phyloP scores from a whole-genome alignment of 108 stramenopile species.

The Epipyxis sp. region DNA sequence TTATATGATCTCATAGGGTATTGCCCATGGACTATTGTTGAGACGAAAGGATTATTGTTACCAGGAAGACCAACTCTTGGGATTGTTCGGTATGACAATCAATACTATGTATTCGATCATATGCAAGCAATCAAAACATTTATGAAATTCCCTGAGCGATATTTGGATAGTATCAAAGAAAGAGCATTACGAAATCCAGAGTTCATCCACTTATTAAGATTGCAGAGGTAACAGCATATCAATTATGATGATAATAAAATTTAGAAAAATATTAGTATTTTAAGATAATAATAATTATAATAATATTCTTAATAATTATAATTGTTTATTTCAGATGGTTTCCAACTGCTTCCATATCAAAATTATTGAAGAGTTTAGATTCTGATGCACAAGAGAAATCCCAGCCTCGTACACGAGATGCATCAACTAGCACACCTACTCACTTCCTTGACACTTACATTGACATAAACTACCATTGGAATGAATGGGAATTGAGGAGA shows the following conservation, averaged over 20 bases:
- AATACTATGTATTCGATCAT: constrained; percentile 58
- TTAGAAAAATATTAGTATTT: too few relatives aligned
- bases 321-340: too few relatives aligned
- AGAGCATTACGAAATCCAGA: constrained; percentile 50
- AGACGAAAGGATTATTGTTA: constrained; percentile 51
- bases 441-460: constrained; percentile 58
- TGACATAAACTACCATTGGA: constrained; percentile 57
- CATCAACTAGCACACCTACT: constrained; percentile 53
- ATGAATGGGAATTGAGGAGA: constrained; percentile 62
- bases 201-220: constrained; percentile 59
- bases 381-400: not conserved
- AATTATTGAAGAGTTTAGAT: constrained; percentile 39
- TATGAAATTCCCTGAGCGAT: constrained; percentile 40
- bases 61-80: constrained; percentile 61
- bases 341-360: constrained; percentile 46
- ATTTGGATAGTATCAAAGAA: constrained; percentile 40
- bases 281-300: too few relatives aligned
- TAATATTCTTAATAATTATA: too few relatives aligned
- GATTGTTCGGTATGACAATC: constrained; percentile 48
- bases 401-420: constrained; percentile 25
- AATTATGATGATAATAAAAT: too few relatives aligned
- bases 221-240: too few relatives aligned
- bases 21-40: constrained; percentile 9
- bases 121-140: constrained; percentile 48
- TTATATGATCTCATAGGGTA: too few relatives aligned